phyloP scores from a whole-genome alignment of 768 basidiomycete genomes.

The Gyrodon lividus region DNA sequence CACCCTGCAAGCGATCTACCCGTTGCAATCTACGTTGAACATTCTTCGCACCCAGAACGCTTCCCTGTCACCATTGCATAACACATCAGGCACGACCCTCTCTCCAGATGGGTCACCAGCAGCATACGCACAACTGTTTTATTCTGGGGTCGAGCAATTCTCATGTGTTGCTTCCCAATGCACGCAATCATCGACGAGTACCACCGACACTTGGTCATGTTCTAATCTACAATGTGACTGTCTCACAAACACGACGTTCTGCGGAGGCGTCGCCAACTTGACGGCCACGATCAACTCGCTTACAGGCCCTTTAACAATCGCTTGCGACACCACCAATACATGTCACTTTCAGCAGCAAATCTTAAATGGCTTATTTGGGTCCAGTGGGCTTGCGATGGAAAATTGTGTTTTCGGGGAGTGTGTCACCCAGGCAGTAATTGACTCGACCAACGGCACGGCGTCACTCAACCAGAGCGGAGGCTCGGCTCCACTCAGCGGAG shows the following conservation, averaged over 20 bases:
- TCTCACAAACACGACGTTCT: conserved; percentile 67
- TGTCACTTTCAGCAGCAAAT: conserved; percentile 78
- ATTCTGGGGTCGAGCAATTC: conserved; percentile 85
- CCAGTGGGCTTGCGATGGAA: conserved; percentile 64
- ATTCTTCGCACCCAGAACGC: conserved; percentile 76
- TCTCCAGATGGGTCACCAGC: conserved; percentile 55
- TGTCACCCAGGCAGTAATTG: conserved; percentile 76
- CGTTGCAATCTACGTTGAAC: conserved; percentile 68
- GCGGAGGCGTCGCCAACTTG: conserved; percentile 58
- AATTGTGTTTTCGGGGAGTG: conserved; percentile 89
- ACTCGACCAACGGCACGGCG: conserved; percentile 44
- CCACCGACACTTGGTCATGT: conserved; percentile 63
- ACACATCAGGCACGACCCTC: conserved; percentile 24
- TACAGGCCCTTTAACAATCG: conserved; percentile 61
- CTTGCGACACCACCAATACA: conserved; percentile 57
- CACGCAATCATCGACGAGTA: conserved; percentile 48
- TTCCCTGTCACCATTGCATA: conserved; percentile 57
- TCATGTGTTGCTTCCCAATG: conserved; percentile 76
- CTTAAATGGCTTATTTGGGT: conserved; percentile 71
- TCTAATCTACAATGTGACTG: conserved; percentile 75
- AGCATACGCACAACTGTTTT: conserved; percentile 71
- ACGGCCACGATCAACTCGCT: conserved; percentile 65
- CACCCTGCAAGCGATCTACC: conserved; percentile 75
- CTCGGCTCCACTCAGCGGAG: conserved; percentile 58
- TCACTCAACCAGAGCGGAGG: conserved; percentile 25